phyloP scores from a whole-genome alignment of 225 moss, liverwort and hornwort species.

The Takakia lepidozioides region DNA sequence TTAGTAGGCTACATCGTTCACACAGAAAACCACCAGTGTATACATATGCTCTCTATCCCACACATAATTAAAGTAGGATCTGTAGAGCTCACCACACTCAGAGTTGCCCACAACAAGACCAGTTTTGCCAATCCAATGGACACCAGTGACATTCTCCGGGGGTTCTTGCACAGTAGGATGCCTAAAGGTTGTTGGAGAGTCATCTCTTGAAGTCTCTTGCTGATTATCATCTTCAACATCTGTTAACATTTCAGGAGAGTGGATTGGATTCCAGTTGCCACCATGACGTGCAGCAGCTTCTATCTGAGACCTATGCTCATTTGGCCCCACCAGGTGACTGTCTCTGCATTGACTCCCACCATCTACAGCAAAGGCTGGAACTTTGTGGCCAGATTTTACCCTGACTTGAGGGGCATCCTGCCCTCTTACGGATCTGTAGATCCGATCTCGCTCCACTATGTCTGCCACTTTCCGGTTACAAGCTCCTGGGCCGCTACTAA shows the following conservation, averaged over 20 bases:
- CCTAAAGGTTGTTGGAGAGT: not conserved
- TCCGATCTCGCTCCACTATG: constrained; percentile 74
- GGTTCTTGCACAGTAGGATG: constrained; percentile 9
- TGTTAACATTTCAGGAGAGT: not conserved
- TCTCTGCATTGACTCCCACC: not conserved
- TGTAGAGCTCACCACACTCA: constrained; percentile 49
- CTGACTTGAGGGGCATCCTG: constrained; percentile 50
- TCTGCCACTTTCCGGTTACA: constrained; percentile 75
- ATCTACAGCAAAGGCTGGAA: constrained; percentile 8
- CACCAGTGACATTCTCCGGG: constrained; percentile 21
- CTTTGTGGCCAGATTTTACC: constrained; percentile 21
- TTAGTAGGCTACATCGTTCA: not conserved
- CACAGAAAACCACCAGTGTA: too few species aligned
- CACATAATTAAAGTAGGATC: too few species aligned
- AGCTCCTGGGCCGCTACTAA: constrained; percentile 52
- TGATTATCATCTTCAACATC: not conserved
- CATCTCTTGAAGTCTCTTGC: constrained; percentile 7
- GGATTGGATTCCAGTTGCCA: not conserved
- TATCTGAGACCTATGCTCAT: not conserved
- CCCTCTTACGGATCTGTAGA: constrained; percentile 57
- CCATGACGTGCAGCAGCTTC: too few species aligned
- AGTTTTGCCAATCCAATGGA: constrained; percentile 79
- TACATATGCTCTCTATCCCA: too few species aligned
- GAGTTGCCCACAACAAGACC: constrained; percentile 76
- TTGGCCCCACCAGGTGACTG: not conserved